Percentiles rank a stretch among this genome's conserved stretches.
Conservation (phyloP, 352 stramenopile genomes). For the Globisporangium cystogenes region DNA sequence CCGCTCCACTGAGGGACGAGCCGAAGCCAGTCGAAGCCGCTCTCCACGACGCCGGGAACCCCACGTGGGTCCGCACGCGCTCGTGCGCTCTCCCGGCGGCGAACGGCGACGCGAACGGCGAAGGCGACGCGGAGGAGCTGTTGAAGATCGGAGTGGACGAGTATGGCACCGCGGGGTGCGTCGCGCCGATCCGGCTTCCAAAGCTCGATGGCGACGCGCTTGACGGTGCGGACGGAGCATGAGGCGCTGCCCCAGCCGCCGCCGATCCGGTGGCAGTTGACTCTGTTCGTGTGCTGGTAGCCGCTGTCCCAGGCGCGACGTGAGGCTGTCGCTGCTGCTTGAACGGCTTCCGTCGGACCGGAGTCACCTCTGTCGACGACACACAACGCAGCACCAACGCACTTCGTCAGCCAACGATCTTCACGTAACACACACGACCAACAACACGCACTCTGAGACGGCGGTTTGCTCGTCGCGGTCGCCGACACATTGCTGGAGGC, state of each 20-base stretch:
- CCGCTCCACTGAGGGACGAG: background rate
- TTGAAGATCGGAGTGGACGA: conserved; percentile 10
- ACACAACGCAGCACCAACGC: background rate
- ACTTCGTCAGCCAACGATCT: background rate
- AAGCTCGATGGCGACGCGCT: background rate
- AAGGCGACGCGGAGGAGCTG: conserved; percentile 1
- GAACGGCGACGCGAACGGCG: conserved; percentile 4
- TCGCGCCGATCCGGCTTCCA: conserved; percentile 1
- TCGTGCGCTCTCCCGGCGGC: conserved; percentile 2
- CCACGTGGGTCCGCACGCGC: conserved; percentile 3
- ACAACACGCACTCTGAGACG: conserved; percentile 9
- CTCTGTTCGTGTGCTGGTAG: background rate
- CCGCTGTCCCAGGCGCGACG: background rate
- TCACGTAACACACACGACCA: background rate
- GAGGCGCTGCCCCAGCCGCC: too few relatives aligned
- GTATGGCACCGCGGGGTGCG: background rate
- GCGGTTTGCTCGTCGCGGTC: background rate
- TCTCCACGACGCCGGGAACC: conserved; percentile 12
- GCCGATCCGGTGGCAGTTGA: too few relatives aligned
- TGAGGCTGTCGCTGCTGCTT: background rate
- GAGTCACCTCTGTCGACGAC: background rate
- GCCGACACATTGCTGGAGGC: background rate
- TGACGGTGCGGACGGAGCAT: background rate
- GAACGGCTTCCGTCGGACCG: conserved; percentile 6
- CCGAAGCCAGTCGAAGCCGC: conserved; percentile 3